A percentile compares a stretch with the other conserved stretches of the same genome.
phyloP scores from a whole-genome alignment of 2,329 filamentous ascomycete genomes.

The Fusarium pilosicola region DNA sequence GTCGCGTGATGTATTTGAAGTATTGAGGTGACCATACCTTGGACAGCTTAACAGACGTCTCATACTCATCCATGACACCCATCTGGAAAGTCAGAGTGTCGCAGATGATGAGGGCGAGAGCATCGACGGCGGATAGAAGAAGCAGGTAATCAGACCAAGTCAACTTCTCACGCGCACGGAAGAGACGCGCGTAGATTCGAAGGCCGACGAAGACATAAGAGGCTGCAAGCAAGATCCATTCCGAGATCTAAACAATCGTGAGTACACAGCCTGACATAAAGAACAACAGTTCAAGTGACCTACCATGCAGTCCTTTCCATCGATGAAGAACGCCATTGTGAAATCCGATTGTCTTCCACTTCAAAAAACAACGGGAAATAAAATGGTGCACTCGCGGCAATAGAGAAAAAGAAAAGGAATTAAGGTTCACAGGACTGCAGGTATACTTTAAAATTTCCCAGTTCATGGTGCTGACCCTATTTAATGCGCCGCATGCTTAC shows the following conservation, averaged over 20 bases:
- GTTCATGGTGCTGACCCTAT: not conserved
- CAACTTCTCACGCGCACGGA: constrained; percentile 45
- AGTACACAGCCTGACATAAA: not conserved
- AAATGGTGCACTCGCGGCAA: not conserved
- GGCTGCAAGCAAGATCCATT: constrained; percentile 47
- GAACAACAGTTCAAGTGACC: rapidly evolving
- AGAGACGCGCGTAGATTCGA: constrained; percentile 48
- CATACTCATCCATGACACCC: constrained; percentile 46
- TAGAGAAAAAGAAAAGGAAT: not conserved
- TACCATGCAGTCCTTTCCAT: constrained; percentile 40
- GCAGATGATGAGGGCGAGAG: constrained; percentile 48
- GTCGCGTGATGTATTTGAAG: not conserved
- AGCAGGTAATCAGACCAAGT: constrained; percentile 46
- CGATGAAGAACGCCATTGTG: constrained; percentile 36
- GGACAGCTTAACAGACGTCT: constrained; percentile 45
- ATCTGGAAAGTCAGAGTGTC: constrained; percentile 48
- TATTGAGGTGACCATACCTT: constrained; percentile 31
- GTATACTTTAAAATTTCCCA: constrained; percentile 10
- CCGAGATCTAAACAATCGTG: constrained; percentile 41
- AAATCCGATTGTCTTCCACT: not conserved
- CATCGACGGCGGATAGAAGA: constrained; percentile 44
- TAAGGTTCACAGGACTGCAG: not conserved
- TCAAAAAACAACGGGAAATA: not conserved
- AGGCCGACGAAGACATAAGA: constrained; percentile 45
- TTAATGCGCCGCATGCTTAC: not conserved